Base-by-base conservation (phyloP, 805 yeast genomes). In the Suhomyces vadensis region DNA sequence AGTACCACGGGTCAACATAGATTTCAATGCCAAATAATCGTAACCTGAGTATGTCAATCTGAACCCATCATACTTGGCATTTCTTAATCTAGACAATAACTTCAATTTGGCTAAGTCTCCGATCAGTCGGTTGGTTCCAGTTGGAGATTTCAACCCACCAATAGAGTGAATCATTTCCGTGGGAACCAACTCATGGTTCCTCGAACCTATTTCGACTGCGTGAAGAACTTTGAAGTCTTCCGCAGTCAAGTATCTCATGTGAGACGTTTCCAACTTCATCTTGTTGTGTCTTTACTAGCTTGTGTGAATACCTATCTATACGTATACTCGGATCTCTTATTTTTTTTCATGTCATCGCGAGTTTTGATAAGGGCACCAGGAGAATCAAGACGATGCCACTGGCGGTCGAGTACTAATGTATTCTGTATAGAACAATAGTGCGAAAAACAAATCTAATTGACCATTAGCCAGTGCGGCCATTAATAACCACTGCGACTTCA, bases 51-150 rank as follows among this genome's bases (percentile, higher is more conserved):
- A 91, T 0, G 96, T 85, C 51, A 94, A 67, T 53, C 92, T 76
- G 69, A 87, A 94, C 9, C 99, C 99, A 62, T 94, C 99, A 64
- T 94, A 92, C 56, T 83, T 88, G 25, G 97, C 95, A 64, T 94
- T 94, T 67, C 96, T 78, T 46, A 89, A 73, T 50, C 83, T 76
- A 1, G 92, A 75, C 19, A 94, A 77, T 41, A 94, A 70, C 55
- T 83, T 89, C 49, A 89, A 68, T 64, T 92, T 92, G 20, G 98
- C 97, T 48, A 94, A 73, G 56, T 87, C 95, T 10, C 88, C 78
- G 31, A 94, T 85, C 19, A 88, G 79, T 56, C 87, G 76, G 57
- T 83, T 83, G 1, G 95, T 87, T 21, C 85, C 84, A 1, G 95
- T 81, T 5, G 81, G 79, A 16, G 89, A 81, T 52, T 86, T 79